Percentiles rank a stretch among this genome's conserved stretches.
Evolutionary conservation across 768 basidiomycete species (phyloP).

Genomic region (Lactifluus piperatus): DNA sequence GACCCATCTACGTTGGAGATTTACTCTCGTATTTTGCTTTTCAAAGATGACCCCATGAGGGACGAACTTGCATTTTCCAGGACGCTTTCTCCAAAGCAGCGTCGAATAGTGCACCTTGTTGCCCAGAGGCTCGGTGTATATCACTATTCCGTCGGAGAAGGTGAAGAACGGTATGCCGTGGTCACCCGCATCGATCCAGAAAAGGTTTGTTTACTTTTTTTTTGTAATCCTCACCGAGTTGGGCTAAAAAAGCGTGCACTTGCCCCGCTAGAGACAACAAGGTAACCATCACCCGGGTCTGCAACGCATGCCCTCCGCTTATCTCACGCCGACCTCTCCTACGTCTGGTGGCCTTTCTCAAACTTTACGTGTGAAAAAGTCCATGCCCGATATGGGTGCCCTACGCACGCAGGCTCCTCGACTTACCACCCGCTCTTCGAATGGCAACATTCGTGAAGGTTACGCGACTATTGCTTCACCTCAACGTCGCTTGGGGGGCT

Average conservation of each 20-base stretch:
- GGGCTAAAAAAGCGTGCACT: not conserved
- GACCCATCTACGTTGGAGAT: constrained; percentile 95
- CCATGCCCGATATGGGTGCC: constrained; percentile 96
- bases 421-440: constrained; percentile 71
- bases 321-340: constrained; percentile 47
- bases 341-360: constrained; percentile 34
- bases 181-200: constrained; percentile 86
- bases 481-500: constrained; percentile 66
- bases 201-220: constrained; percentile 42
- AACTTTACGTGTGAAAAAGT: constrained; percentile 86
- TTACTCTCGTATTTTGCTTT: constrained; percentile 90
- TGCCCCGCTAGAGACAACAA: constrained; percentile 27
- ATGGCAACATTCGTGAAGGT: constrained; percentile 80
- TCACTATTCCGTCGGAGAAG: constrained; percentile 89
- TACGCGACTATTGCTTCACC: constrained; percentile 84
- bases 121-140: constrained; percentile 95
- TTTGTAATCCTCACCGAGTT: not conserved
- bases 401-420: constrained; percentile 73
- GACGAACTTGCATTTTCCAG: constrained; percentile 97
- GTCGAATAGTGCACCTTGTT: constrained; percentile 89
- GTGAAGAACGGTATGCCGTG: constrained; percentile 88
- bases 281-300: constrained; percentile 45
- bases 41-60: constrained; percentile 96
- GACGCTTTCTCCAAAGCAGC: constrained; percentile 72
- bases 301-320: constrained; percentile 76